These are phyloP conservation scores for Penicillium sp. DNA, from an alignment of 2,329 filamentous ascomycete genomes.

Conservation along the genomic window DNA sequence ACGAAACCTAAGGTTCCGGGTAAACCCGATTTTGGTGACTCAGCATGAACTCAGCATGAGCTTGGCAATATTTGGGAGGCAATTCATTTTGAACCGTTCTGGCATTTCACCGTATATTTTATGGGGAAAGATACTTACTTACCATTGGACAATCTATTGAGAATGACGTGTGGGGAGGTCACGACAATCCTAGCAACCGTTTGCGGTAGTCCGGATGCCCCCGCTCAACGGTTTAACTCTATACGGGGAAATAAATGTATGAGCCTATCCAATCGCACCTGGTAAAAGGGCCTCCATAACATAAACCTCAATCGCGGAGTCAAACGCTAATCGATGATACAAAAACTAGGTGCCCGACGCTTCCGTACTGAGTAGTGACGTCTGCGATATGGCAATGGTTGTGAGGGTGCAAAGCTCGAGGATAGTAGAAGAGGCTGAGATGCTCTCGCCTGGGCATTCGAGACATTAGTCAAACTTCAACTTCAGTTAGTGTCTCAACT, in stretches of 20 bases:
- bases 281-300: not conserved
- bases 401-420: not conserved
- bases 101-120: too few relatives aligned
- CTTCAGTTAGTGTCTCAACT: not conserved
- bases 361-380: constrained; percentile 11
- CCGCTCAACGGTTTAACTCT: not conserved
- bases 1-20: too few relatives aligned
- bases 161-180: not conserved
- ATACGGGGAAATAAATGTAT: not conserved
- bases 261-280: not conserved
- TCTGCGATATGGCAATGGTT: constrained; percentile 2
- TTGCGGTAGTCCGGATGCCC: constrained; percentile 7
- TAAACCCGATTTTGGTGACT: not conserved
- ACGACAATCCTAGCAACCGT: constrained; percentile 2
- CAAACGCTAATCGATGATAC: constrained; percentile 14
- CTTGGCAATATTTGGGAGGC: too few relatives aligned
- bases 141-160: constrained; percentile 4
- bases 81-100: too few relatives aligned
- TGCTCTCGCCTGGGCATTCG: not conserved
- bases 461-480: not conserved
- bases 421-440: not conserved
- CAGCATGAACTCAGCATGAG: not conserved
- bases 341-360: not conserved
- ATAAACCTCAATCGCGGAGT: not conserved
- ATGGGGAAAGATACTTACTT: too few relatives aligned